Evolutionary conservation across 805 yeast species (phyloP), one percentile per base, ranked within the genome.

Genomic region (Ogataea polymorpha): DNA sequence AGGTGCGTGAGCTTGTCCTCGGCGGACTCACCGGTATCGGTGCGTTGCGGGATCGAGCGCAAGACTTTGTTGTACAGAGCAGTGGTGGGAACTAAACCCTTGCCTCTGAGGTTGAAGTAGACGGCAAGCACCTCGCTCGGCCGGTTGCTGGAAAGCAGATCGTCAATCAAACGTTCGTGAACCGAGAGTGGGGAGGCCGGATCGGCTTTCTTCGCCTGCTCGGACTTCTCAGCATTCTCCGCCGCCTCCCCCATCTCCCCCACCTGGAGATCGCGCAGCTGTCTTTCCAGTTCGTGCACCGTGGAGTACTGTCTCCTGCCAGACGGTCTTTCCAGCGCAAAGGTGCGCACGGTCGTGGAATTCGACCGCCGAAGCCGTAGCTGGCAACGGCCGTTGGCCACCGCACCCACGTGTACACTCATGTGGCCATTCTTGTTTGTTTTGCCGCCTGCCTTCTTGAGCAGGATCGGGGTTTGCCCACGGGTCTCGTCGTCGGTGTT

Each of bases 1-100:
- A 84, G 58, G 39, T 73, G 76, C 2, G 86, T 82, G 56, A 84
- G 67, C 55, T 74, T 75, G 33, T 72, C 73, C 56, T 84, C 88
- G 6, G 76, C 61, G 18, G 79, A 67, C 46, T 71, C 74, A 41
- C 74, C 75, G 41, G 72, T 71, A 27, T 77, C 61, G 3, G 66
- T 53, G 58, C 93, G 70, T 31, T 59, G 45, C 11, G 72, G 60
- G 9, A 84, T 70, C 1, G 89, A 79, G 15, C 63, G 58, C 32
- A 84, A 61, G 5, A 83, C 78, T 13, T 72, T 62, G 45, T 77
- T 74, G 62, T 77, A 84, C 2, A 70, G 58, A 2, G 69, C 72
- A 6, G 77, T 56, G 6, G 79, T 65, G 20, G 86, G 86, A 2
- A 74, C 53, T 4, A 71, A 50, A 6, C 59, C 61, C 35, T 55